A percentile compares a stretch with the other conserved stretches of the same genome.
Evolutionary conservation across 1,284 basidiomycete species (phyloP).

Genomic region (Porogramme epimiltina): DNA sequence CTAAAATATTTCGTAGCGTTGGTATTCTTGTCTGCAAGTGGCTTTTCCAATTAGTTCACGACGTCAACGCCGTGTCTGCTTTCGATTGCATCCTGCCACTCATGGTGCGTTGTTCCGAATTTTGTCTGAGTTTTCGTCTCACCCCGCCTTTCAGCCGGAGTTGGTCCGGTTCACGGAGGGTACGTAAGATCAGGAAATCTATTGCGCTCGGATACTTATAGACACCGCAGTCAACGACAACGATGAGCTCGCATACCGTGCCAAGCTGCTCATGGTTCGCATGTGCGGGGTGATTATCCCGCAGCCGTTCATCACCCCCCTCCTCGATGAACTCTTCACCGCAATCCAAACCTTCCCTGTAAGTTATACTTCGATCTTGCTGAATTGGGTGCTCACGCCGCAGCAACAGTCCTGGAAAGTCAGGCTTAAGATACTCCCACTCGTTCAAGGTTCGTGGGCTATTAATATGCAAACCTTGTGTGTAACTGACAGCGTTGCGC

Average conservation of each 20-base stretch:
- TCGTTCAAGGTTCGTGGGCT: conserved; percentile 63
- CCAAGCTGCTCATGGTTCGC: conserved; percentile 61
- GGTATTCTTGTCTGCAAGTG: conserved; percentile 73
- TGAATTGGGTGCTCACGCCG: neutral
- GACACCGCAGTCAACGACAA: conserved; percentile 61
- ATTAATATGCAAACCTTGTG: neutral
- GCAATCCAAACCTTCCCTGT: conserved; percentile 69
- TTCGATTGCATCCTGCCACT: conserved; percentile 84
- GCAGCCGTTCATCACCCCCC: conserved; percentile 52
- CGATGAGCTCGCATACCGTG: conserved; percentile 61
- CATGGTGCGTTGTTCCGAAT: conserved; percentile 56
- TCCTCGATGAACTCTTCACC: conserved; percentile 66
- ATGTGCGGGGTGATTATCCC: conserved; percentile 78
- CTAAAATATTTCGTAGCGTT: conserved; percentile 42
- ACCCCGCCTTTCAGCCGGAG: conserved; percentile 51
- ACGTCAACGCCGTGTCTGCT: conserved; percentile 71
- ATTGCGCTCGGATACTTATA: neutral
- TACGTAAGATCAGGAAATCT: conserved; percentile 29
- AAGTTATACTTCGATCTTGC: conserved; percentile 23
- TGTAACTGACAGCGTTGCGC: neutral
- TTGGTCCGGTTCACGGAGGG: conserved; percentile 73
- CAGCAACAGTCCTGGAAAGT: conserved; percentile 70
- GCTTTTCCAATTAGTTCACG: conserved; percentile 73
- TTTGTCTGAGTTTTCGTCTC: neutral
- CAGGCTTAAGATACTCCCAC: conserved; percentile 69